A percentile compares a stretch with the other conserved stretches of the same genome.
Conservation (phyloP, 306 rosid species). For the Cyamopsis tetragonoloba region DNA sequence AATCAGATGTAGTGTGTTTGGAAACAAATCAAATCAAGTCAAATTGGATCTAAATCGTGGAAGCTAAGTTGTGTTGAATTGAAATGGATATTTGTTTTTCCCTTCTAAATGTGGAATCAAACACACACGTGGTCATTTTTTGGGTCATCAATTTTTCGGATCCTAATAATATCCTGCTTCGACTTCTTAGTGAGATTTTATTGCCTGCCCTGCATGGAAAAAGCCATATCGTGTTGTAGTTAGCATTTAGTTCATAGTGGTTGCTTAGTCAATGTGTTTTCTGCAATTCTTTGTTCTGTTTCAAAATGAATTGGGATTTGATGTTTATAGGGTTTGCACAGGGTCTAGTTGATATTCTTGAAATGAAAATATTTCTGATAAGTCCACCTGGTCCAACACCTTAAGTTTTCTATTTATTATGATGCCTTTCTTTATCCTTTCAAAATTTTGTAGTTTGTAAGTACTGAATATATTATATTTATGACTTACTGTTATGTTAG, state of each 20-base stretch:
- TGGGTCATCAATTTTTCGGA: background rate
- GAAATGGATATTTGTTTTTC: too few species aligned
- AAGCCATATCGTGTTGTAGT: background rate
- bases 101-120: too few species aligned
- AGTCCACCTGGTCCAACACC: background rate
- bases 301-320: background rate
- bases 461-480: background rate
- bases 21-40: too few species aligned
- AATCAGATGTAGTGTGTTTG: background rate
- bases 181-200: background rate
- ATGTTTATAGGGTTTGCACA: background rate
- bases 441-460: background rate
- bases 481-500: background rate
- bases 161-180: background rate
- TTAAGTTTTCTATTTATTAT: background rate
- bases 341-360: background rate
- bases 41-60: too few species aligned
- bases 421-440: background rate
- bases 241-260: background rate
- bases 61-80: too few species aligned
- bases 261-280: background rate
- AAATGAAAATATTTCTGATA: background rate
- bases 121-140: background rate
- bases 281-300: constrained; percentile 8
- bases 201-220: constrained; percentile 1